Conservation (phyloP, 306 rosid species). For the Quercus dentata region DNA sequence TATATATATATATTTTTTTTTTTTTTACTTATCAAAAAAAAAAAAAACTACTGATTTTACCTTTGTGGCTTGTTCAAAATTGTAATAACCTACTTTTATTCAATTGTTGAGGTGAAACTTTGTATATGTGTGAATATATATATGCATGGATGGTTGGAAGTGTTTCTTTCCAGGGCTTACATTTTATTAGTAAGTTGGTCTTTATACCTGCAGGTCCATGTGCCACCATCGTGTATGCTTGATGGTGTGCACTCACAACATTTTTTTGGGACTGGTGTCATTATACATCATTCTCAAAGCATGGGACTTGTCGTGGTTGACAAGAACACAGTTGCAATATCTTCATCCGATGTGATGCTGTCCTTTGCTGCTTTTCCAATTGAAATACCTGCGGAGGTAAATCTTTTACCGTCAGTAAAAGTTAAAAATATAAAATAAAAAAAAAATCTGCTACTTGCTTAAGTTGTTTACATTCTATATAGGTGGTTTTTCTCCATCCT, state of each 20-base stretch:
- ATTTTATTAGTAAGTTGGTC: neutral
- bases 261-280: slow-evolving; percentile 90
- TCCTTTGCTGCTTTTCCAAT: slow-evolving; percentile 95
- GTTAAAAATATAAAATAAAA: neutral
- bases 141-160: neutral
- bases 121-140: neutral
- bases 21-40: too few species aligned
- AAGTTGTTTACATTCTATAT: slow-evolving; percentile 21
- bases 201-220: slow-evolving; percentile 72
- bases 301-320: slow-evolving; percentile 90
- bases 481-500: slow-evolving; percentile 98
- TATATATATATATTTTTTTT: neutral
- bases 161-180: neutral
- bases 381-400: slow-evolving; percentile 96
- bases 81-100: too few species aligned
- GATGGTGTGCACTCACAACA: slow-evolving; percentile 96
- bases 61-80: too few species aligned
- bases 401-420: slow-evolving; percentile 17
- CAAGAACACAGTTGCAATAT: slow-evolving; percentile 88
- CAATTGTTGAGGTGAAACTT: too few species aligned
- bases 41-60: too few species aligned
- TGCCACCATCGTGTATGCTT: slow-evolving; percentile 94
- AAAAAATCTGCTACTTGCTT: slow-evolving; percentile 5
- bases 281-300: slow-evolving; percentile 71
- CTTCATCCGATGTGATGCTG: slow-evolving; percentile 83